Percentiles rank a stretch among this genome's conserved stretches.
Evolutionary conservation across 2,329 filamentous ascomycete species (phyloP).

Genomic region (Tolypocladium tundrense): DNA sequence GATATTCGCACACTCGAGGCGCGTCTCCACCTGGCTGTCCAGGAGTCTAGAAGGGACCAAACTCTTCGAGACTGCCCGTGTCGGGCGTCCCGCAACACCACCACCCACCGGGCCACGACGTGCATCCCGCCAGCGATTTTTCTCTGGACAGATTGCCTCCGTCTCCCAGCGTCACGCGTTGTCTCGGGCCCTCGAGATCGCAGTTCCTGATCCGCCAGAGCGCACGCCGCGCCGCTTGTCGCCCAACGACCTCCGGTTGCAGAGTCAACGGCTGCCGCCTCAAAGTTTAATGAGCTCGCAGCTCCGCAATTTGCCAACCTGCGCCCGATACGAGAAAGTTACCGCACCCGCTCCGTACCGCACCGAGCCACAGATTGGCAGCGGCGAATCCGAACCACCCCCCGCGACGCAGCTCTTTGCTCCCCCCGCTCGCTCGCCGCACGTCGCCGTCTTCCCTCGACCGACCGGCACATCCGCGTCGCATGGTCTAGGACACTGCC

Average conservation of each 20-base stretch:
- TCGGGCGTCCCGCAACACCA: neutral
- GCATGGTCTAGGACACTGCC: constrained; percentile 3
- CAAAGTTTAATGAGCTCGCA: neutral
- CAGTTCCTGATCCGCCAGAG: neutral
- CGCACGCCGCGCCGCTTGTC: neutral
- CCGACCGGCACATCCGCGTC: neutral
- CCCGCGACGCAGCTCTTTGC: neutral
- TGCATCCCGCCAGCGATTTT: neutral
- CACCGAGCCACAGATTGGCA: neutral
- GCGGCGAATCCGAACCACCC: neutral
- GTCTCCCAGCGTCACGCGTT: neutral
- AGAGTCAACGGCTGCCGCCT: too few relatives aligned
- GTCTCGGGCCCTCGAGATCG: neutral
- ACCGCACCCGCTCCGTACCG: neutral
- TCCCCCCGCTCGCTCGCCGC: neutral
- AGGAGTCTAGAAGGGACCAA: neutral
- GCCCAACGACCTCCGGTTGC: neutral
- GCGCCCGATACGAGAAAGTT: neutral
- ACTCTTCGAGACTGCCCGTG: neutral
- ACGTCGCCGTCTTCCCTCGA: neutral
- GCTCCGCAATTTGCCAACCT: neutral
- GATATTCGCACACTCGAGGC: neutral
- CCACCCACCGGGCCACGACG: neutral
- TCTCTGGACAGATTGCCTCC: neutral
- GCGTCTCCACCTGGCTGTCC: neutral